Evolutionary conservation across 2,329 filamentous ascomycete species (phyloP), one percentile per base, ranked within the genome.

Genomic region (Stagonosporopsis chrysanthemi): DNA sequence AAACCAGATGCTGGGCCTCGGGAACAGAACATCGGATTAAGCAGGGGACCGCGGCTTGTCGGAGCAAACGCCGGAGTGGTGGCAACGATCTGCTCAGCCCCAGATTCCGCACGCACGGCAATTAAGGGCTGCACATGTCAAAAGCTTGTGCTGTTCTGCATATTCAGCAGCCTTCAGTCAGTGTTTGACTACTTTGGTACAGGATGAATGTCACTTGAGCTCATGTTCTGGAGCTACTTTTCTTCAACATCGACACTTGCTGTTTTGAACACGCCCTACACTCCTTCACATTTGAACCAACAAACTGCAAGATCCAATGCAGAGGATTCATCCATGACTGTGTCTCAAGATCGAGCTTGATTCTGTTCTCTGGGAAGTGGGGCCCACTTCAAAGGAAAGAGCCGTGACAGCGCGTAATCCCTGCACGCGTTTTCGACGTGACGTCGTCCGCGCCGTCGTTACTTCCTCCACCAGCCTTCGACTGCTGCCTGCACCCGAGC

Each of bases 331-430:
- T 19, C 19, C 19, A 19, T 19, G 19, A 19, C 19, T 19, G 19
- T 19, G 6, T 22, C 36, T 12, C 6, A 22, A 19, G 35, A 4
- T 12, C 8, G 9, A 19, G 6, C 19, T 19, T 19, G 19, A 3
- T 19, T 19, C 19, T 42, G 28, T 14, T 53, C 22, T 14, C 23
- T 14, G n/a, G 40, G 29, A 11, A 14, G 29, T 29, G 48, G 38
- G 33, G 45, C 7, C 12, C 40, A 35, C 31, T 44, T 44, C 33
- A 15, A 6, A 23, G 47, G 64, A 65, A 71, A 71, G 69, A 58
- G 45, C 53, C 67, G 65, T 72, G 70, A 72, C 67, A 59, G 60
- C 72, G 72, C 70, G 72, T 61, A 57, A 62, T 52, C 60, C 54
- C 48, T 63, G 56, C 54, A 66, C 68, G 69, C 68, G 69, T 66